Evolutionary conservation across 2,329 filamentous ascomycete genomes (phyloP).

Genomic region (Gremmenia infestans): DNA sequence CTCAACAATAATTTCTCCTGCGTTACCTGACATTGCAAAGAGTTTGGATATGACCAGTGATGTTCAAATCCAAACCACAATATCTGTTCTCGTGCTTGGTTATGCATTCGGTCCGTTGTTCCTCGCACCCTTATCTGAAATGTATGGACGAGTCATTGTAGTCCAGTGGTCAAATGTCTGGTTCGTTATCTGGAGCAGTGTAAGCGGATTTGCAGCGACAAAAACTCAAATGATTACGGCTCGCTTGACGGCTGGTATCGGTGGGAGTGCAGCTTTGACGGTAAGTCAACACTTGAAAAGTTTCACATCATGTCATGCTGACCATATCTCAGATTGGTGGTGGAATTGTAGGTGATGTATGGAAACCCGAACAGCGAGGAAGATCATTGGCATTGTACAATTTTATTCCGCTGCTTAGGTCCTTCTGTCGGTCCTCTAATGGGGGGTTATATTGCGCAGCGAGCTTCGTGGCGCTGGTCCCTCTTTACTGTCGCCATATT

Average conservation of each 20-base stretch:
- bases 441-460: slow-evolving; percentile 36
- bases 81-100: slow-evolving; percentile 40
- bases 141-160: slow-evolving; percentile 39
- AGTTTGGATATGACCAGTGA: slow-evolving; percentile 45
- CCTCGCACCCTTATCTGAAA: slow-evolving; percentile 55
- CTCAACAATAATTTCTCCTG: slow-evolving; percentile 47
- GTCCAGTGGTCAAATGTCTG: slow-evolving; percentile 41
- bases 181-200: slow-evolving; percentile 48
- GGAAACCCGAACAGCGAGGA: slow-evolving; percentile 41
- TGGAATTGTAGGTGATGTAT: slow-evolving; percentile 41
- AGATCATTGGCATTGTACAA: slow-evolving; percentile 30
- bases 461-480: slow-evolving; percentile 45
- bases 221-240: slow-evolving; percentile 38
- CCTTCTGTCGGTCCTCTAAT: slow-evolving; percentile 25
- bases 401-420: slow-evolving; percentile 22
- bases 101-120: slow-evolving; percentile 43
- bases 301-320: background rate
- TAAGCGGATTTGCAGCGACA: slow-evolving; percentile 40
- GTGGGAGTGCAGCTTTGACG: slow-evolving; percentile 39
- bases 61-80: slow-evolving; percentile 39
- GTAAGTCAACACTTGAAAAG: slow-evolving; percentile 24
- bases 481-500: slow-evolving; percentile 43
- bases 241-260: slow-evolving; percentile 42
- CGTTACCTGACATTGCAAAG: slow-evolving; percentile 42
- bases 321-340: slow-evolving; percentile 31